Base-by-base conservation (phyloP, 345 rosid genomes). In the Rubroshorea leprosula region DNA sequence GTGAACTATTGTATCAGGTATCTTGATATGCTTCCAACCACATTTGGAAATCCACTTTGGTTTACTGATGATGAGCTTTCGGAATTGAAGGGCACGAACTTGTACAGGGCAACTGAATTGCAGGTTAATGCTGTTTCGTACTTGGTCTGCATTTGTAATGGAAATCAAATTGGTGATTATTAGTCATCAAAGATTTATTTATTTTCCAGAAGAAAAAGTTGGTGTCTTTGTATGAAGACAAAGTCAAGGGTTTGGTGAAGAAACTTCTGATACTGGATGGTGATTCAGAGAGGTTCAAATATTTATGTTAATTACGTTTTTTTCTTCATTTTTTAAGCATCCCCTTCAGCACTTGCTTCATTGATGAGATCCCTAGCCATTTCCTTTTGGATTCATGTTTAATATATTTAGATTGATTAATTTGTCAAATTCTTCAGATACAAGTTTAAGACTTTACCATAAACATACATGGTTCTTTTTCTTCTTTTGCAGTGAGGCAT, bases 41-140 rank as follows among this genome's bases (percentile, higher is more conserved):
- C 80, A 15, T 88, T 86, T 55, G 81, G 82, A 62, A 86, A 85
- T 72, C 89, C 98, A 26, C 82, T 91, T 60, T 91, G 98, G 98
- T 88, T 88, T 74, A 78, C 78, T 1, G 83, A 81, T 62, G 87
- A 81, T 64, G 98, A 91, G 71, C 71, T 88, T 51, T 62, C 67
- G 55, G 89, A 83, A 79, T 82, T 91, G 17, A 79, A 74, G 58
- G 98, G 96, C 22, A 86, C 98, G 6, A 66, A 90, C 20, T 78
- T 91, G 68, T 70, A 78, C 65, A 86, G 76, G 6, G 98, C 95
- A 4, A 78, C 95, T 50, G 73, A 79, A 56, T 72, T 91, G 77
- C 95, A 83, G 98, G 98, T 82, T 48, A 51, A 67, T 55, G 45
- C 6, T 63, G 6, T 24, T 45, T 12, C 0, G 24, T 56, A 16